Evolutionary conservation across 106 monocot genomes (phyloP), one percentile per base, ranked within the genome.

Genomic region (Allium sativum): DNA sequence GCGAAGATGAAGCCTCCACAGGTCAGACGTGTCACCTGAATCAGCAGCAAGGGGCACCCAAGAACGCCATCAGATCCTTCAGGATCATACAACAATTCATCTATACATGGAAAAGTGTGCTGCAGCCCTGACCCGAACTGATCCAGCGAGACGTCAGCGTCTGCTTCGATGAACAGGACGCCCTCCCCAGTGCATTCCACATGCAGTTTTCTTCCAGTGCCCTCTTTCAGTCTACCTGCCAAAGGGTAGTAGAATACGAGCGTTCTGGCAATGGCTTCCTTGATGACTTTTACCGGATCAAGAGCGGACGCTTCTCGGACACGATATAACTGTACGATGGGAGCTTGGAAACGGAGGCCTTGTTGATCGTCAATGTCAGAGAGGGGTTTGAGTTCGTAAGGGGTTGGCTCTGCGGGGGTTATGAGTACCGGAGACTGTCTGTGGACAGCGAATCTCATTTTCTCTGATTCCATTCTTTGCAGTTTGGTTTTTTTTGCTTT

Each of bases 1-100:
- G 68, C 73, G 12, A 87, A 65, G 71, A 86, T 71, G 72, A 86
- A 86, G 0, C 86, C 82, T 3, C 86, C 86, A 60, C 82, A 86
- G 0, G 21, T 18, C 47, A 86, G 43, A 15, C 78, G 78, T 22
- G 85, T 55, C 13, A 58, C 58, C 58, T 64, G 21, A 18, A 62
- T 12, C 45, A 13, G 8, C 17, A 62, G 44, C 19, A 45, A 8
- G 0, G 62, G 45, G 7, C 62, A 62, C 3, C 45, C 19, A 15
- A 46, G 10, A 4, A 45, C 21, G 6, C 0, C 31, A 31, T 19
- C 45, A 17, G 44, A 44, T 0, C 10, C 9, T 42, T 17, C 1
- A 0, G 1, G 17, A 1, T 50, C 21, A 16, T 1, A 65, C 15
- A 22, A 0, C 8, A 82, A 70, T 74, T 82, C 73, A 47, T 74